Evolutionary conservation across 768 basidiomycete genomes (phyloP), one percentile per base, ranked within the genome.

Genomic region (Russula compacta): DNA sequence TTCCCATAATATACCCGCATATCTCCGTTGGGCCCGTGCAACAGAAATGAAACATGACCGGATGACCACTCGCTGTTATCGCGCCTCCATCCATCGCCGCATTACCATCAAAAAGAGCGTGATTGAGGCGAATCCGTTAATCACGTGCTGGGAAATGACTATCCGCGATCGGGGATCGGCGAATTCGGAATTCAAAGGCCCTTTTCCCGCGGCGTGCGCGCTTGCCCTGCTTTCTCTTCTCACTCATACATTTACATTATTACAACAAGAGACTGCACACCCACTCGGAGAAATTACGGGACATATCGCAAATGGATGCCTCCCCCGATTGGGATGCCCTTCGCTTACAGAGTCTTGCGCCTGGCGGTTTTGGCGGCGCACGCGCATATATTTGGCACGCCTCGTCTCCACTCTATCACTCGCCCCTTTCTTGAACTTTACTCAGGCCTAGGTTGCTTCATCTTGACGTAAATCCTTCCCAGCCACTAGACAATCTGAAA

Each of bases 281-380:
- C 1, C 6, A 17, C 12, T 39, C 33, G 43, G 58, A 59, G 19
- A 59, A 59, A 53, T 38, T 19, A 24, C 39, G 12, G 15, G 48
- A 44, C 35, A 3, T 33, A 17, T 14, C 38, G 11, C 14, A 17
- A n/a, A 17, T 36, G 9, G 38, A 24, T 24, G 39, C n/a, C 6
- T 15, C 42, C 0, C 43, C 73, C 57, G 75, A 78, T 64, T 86
- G 83, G 84, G 68, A 73, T 1, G 69, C 61, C 2, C 73, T 83
- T 43, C 75, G 81, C 59, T 66, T 66, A 53, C 71, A 70, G 54
- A 86, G 84, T 63, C 71, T 87, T 17, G 67, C 68, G 46, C 81
- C 82, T 38, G 79, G 82, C n/a, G 87, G 87, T 4, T 89, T 89
- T 67, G 83, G 84, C 24, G 70, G 72, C 10, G 77, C 79, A 38